Evolutionary conservation across 2,329 filamentous ascomycete genomes (phyloP), one percentile per base, ranked within the genome.

Genomic region (Harringtonia lauricola): DNA sequence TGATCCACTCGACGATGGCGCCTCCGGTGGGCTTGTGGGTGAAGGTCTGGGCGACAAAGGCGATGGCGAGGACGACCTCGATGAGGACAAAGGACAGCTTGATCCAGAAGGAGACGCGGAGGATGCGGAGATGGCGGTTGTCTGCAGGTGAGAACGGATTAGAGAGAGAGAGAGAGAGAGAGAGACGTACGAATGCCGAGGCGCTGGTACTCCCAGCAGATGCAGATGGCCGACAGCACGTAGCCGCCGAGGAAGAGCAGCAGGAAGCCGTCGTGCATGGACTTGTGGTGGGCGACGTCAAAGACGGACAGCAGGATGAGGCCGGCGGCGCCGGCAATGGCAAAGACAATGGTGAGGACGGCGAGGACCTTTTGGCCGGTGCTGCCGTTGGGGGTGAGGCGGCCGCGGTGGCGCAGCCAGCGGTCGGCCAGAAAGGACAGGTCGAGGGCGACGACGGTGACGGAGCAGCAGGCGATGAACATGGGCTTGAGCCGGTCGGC

Each of bases 171-270:
- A 12, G 17, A 31, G 36, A 29, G 15, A 45, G 14, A 28, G 29
- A 38, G 39, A 36, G 22, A 65, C 72, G 43, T 61, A 76, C 75
- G 81, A 42, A 83, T 79, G 22, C 88, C 87, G 2, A 96, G 72
- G 3, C 86, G 80, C 56, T 92, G 83, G 61, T 94, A 95, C 61
- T 95, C 88, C 66, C 78, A 80, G 67, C 89, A 95, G 51, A 90
- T 83, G 62, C 89, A 90, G 52, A 95, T 73, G 44, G 90, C 89
- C 5, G 81, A 86, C 43, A 95, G 58, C 43, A 95, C 68, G 60
- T 94, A 96, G 29, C 87, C 92, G 14, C 63, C 79, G 59, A 95
- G 86, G 61, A 98, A 98, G 41, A 95, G 63, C 1, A 76, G 63
- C 30, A 98, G 65, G 63, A 94, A 94, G 2, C 78, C 67, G 55